A percentile compares a stretch with the other conserved stretches of the same genome.
phyloP scores from a whole-genome alignment of 371 early-diverging fungal species.

The Syncephalastrum monosporum region DNA sequence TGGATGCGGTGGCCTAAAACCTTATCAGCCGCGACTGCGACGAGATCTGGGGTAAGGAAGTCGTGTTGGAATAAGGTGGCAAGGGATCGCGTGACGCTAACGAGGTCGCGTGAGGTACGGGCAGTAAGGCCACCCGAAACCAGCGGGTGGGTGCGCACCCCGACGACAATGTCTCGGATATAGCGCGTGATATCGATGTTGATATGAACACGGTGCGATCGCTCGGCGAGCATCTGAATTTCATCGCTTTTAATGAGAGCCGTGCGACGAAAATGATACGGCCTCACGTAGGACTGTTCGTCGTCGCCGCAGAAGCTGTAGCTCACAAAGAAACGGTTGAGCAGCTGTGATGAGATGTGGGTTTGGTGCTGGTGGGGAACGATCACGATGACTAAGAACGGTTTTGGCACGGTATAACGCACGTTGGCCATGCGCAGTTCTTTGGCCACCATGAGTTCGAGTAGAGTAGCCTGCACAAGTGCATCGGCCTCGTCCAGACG shows the following conservation, averaged over 20 bases:
- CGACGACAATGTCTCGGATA: constrained; percentile 63
- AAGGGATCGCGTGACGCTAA: constrained; percentile 52
- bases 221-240: constrained; percentile 46
- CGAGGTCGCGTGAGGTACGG: constrained; percentile 56
- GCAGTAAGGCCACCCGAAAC: constrained; percentile 64
- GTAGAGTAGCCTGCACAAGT: constrained; percentile 43
- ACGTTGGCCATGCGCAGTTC: constrained; percentile 49
- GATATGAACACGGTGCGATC: constrained; percentile 49
- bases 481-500: constrained; percentile 43
- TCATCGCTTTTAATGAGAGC: constrained; percentile 44
- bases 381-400: constrained; percentile 39
- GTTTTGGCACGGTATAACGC: constrained; percentile 52
- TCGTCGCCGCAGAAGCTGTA: constrained; percentile 46
- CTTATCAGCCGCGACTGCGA: constrained; percentile 56
- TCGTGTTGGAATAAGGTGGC: constrained; percentile 56
- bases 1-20: constrained; percentile 24
- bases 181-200: constrained; percentile 61
- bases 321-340: constrained; percentile 56
- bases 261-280: constrained; percentile 23
- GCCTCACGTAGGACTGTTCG: no score
- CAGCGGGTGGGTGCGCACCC: constrained; percentile 57
- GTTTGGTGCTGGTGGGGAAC: constrained; percentile 29
- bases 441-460: constrained; percentile 53
- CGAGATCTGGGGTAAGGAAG: constrained; percentile 60
- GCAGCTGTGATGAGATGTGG: constrained; percentile 30